Evolutionary conservation across 345 rosid species (phyloP).

Genomic region (Nasturtium officinale): DNA sequence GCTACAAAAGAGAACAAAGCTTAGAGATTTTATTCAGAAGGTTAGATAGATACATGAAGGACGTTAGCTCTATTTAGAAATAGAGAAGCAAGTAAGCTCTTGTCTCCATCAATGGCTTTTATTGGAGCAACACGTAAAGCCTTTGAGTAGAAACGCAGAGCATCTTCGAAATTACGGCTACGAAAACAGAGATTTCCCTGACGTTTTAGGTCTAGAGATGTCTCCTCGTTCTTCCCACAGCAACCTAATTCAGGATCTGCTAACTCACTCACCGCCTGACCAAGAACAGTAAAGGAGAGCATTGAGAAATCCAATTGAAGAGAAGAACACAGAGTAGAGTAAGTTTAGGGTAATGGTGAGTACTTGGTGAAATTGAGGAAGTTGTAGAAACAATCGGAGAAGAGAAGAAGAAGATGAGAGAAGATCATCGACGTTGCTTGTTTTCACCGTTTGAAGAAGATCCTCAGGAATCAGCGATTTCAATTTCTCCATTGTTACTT

Average conservation of each 20-base stretch:
- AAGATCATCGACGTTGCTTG: constrained; percentile 54
- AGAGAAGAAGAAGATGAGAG: constrained; percentile 55
- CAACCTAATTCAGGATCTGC: constrained; percentile 50
- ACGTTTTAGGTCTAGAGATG: constrained; percentile 64
- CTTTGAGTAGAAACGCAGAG: constrained; percentile 68
- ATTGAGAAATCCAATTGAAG: neutral
- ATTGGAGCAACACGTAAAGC: constrained; percentile 78
- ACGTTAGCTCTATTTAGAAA: constrained; percentile 73
- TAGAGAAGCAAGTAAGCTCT: constrained; percentile 68
- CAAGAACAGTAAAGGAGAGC: too few species aligned
- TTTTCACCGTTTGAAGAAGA: constrained; percentile 48
- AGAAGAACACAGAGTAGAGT: neutral
- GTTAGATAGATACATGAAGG: constrained; percentile 58
- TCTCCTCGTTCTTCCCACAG: constrained; percentile 59
- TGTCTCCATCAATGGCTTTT: constrained; percentile 55
- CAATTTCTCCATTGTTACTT: constrained; percentile 46
- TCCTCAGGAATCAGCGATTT: constrained; percentile 54
- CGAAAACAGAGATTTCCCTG: constrained; percentile 61
- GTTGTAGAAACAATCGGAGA: neutral
- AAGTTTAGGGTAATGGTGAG: neutral
- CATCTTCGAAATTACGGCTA: constrained; percentile 47
- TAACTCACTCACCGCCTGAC: constrained; percentile 63
- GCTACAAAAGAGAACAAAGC: neutral
- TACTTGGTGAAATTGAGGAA: constrained; percentile 65
- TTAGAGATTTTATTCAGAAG: too few species aligned